Conservation (phyloP, 768 basidiomycete genomes). For the Lyophyllum semitale region DNA sequence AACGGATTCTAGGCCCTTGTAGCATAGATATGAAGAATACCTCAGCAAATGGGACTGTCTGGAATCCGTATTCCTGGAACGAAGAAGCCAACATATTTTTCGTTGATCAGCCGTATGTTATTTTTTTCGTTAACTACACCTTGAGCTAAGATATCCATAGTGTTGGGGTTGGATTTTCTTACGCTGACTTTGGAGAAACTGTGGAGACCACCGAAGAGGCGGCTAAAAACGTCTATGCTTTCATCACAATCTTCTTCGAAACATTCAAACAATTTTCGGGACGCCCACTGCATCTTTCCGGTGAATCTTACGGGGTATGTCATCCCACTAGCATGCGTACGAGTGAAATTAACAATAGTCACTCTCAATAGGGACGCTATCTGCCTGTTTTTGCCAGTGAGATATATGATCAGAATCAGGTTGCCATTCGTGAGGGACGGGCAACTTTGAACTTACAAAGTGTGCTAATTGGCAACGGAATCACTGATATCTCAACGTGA, state of each 20-base stretch:
- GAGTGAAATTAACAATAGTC: not conserved
- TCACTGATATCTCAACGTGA: constrained; percentile 49
- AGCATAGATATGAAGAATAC: constrained; percentile 56
- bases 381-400: constrained; percentile 76
- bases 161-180: constrained; percentile 73
- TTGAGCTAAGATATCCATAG: constrained; percentile 26
- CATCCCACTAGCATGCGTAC: not conserved
- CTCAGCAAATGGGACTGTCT: constrained; percentile 61
- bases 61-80: constrained; percentile 70
- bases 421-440: constrained; percentile 50
- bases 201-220: constrained; percentile 81
- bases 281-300: constrained; percentile 69
- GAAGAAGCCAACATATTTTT: constrained; percentile 70
- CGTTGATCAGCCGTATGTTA: constrained; percentile 60
- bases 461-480: constrained; percentile 68
- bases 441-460: constrained; percentile 67
- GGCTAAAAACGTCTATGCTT: constrained; percentile 72
- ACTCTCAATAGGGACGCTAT: constrained; percentile 58
- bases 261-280: constrained; percentile 74
- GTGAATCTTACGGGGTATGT: constrained; percentile 77
- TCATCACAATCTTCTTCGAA: constrained; percentile 79
- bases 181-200: constrained; percentile 67
- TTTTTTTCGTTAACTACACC: not conserved
- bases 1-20: constrained; percentile 31
- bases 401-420: constrained; percentile 70